A percentile compares a stretch with the other conserved stretches of the same genome.
Conservation (phyloP, 768 basidiomycete species). For the Phylloporus rhodoxanthus region DNA sequence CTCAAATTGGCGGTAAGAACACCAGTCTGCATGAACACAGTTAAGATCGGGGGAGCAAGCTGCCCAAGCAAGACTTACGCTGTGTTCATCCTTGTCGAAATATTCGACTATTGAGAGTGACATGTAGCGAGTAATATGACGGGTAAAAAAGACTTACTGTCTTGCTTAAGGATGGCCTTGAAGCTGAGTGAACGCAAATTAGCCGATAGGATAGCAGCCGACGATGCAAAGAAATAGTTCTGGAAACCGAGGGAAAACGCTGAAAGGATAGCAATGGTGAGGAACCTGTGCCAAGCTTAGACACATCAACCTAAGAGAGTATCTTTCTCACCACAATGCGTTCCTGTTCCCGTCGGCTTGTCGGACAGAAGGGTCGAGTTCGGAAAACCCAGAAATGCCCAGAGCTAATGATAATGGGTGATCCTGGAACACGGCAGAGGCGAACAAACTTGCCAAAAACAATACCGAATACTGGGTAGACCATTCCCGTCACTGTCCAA, state of each 20-base stretch:
- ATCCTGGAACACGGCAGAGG: too few relatives aligned
- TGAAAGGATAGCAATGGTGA: conserved; percentile 71
- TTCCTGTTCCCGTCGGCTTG: conserved; percentile 58
- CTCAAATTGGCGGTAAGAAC: conserved; percentile 71
- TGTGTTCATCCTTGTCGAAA: conserved; percentile 85
- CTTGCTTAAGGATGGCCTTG: conserved; percentile 35
- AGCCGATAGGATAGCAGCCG: conserved; percentile 71
- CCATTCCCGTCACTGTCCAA: conserved; percentile 45
- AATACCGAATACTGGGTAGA: conserved; percentile 69
- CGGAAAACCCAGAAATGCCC: conserved; percentile 54
- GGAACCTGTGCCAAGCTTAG: conserved; percentile 48
- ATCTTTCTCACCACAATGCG: conserved; percentile 50
- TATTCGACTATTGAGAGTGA: conserved; percentile 52
- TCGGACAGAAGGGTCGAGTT: conserved; percentile 34
- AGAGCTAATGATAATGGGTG: conserved; percentile 32
- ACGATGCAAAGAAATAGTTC: conserved; percentile 60
- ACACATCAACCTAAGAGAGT: conserved; percentile 1
- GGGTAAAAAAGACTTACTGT: too few relatives aligned
- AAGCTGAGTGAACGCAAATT: conserved; percentile 71
- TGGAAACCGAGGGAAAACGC: conserved; percentile 57
- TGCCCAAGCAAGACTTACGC: conserved; percentile 34
- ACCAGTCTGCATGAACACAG: conserved; percentile 51
- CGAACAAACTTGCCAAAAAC: conserved; percentile 41
- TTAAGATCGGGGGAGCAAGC: neutral
- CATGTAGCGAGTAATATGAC: neutral